A percentile compares a stretch with the other conserved stretches of the same genome.
Evolutionary conservation across 2,329 filamentous ascomycete genomes (phyloP).

Genomic region (Sclerotinia trifoliorum): DNA sequence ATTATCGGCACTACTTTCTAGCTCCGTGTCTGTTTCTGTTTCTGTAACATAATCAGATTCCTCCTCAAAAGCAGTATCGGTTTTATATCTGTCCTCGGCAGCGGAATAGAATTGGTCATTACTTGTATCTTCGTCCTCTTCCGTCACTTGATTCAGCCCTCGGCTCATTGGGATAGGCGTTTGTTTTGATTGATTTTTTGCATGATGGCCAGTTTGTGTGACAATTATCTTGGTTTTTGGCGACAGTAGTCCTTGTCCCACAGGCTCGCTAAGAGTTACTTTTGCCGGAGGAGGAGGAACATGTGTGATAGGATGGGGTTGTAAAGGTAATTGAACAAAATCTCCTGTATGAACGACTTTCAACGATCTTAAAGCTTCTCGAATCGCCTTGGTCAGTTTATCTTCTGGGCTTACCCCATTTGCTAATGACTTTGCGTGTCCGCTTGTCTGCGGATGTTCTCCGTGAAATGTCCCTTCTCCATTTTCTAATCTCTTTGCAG

Average conservation of each 20-base stretch:
- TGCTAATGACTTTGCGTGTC: slow-evolving; percentile 40
- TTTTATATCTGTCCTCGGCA: slow-evolving; percentile 70
- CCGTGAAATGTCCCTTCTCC: slow-evolving; percentile 80
- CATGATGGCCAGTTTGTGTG: slow-evolving; percentile 59
- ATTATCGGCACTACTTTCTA: slow-evolving; percentile 60
- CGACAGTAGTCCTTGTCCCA: slow-evolving; percentile 79
- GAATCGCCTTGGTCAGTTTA: slow-evolving; percentile 63
- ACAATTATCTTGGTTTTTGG: slow-evolving; percentile 82
- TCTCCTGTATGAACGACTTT: slow-evolving; percentile 83
- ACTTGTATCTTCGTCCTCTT: slow-evolving; percentile 74
- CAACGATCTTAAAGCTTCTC: slow-evolving; percentile 70
- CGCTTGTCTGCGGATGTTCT: slow-evolving; percentile 52
- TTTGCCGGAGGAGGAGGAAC: slow-evolving; percentile 79
- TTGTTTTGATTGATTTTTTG: slow-evolving; percentile 51
- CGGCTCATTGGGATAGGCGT: slow-evolving; percentile 50
- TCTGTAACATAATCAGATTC: slow-evolving; percentile 56
- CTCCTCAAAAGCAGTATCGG: slow-evolving; percentile 53
- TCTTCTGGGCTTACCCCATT: slow-evolving; percentile 49
- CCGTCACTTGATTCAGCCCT: slow-evolving; percentile 56
- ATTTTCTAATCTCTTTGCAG: slow-evolving; percentile 76
- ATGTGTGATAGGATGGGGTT: slow-evolving; percentile 84
- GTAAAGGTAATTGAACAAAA: slow-evolving; percentile 71
- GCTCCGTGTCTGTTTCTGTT: slow-evolving; percentile 58
- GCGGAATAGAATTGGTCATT: slow-evolving; percentile 94
- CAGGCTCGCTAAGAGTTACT: slow-evolving; percentile 90